These are phyloP conservation scores for Colletotrichum siamense DNA, from an alignment of 2,329 filamentous ascomycete genomes.

Conservation along the genomic window DNA sequence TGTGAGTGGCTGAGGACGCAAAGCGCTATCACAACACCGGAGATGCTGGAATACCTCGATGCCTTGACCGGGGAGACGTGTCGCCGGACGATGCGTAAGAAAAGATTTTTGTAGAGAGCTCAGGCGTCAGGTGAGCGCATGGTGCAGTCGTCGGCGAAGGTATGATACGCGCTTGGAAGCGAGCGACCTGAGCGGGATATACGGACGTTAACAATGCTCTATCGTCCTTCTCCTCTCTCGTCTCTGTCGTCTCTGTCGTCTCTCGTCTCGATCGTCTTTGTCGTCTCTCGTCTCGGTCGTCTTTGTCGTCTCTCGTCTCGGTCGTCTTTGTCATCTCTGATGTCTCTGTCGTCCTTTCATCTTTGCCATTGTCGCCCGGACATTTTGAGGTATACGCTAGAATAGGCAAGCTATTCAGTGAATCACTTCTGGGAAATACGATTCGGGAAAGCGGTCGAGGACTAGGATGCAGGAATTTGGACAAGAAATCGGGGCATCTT, in stretches of 20 bases:
- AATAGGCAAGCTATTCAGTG: not conserved
- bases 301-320: too few species aligned
- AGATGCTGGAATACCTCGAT: accelerated
- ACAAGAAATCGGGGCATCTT: accelerated
- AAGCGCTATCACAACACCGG: not conserved
- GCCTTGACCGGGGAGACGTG: accelerated
- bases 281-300: too few species aligned
- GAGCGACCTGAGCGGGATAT: not conserved
- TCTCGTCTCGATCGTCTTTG: too few species aligned
- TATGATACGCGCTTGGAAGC: not conserved
- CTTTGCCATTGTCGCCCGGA: not conserved
- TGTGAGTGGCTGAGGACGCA: accelerated
- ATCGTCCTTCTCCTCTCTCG: too few species aligned
- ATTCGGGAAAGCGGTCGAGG: too few species aligned
- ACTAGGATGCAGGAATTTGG: too few species aligned
- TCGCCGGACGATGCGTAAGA: not conserved
- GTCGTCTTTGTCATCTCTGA: too few species aligned
- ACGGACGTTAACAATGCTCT: not conserved
- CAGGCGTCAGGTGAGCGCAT: not conserved
- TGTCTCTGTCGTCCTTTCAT: not conserved
- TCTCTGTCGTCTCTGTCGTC: too few species aligned
- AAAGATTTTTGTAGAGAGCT: not conserved
- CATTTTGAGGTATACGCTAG: accelerated
- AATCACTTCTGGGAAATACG: too few species aligned
- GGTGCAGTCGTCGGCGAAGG: not conserved